Evolutionary conservation across 2,329 filamentous ascomycete genomes (phyloP).

Genomic region (Lachnellula occidentalis): DNA sequence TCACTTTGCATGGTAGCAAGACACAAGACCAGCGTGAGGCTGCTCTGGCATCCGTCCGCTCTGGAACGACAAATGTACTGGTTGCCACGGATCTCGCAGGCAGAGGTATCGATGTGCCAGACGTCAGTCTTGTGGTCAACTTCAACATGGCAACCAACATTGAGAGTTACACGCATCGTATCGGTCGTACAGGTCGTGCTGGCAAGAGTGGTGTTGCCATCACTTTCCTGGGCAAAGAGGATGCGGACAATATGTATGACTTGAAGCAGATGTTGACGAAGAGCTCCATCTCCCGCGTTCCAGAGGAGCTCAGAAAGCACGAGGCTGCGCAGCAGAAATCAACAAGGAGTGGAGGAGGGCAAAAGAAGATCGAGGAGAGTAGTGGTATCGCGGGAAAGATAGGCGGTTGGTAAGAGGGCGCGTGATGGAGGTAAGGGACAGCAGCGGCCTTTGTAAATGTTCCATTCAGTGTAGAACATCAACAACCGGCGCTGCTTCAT

Average conservation of each 20-base stretch:
- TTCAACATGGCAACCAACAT: constrained; percentile 97
- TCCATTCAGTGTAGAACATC: background rate
- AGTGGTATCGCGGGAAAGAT: constrained; percentile 34
- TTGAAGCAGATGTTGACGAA: constrained; percentile 93
- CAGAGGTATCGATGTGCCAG: constrained; percentile 94
- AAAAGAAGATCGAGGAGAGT: constrained; percentile 42
- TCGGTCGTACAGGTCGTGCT: constrained; percentile 94
- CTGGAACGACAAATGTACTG: constrained; percentile 75
- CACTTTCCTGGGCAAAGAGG: constrained; percentile 89
- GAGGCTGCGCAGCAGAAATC: constrained; percentile 87
- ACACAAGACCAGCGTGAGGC: constrained; percentile 97
- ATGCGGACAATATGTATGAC: constrained; percentile 87
- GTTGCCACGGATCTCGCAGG: constrained; percentile 95
- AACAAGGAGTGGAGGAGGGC: constrained; percentile 36
- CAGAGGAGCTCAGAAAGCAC: constrained; percentile 84
- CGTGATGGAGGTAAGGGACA: background rate
- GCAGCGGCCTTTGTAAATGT: background rate
- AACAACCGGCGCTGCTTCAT: background rate
- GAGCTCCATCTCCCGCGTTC: constrained; percentile 79
- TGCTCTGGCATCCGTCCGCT: constrained; percentile 77
- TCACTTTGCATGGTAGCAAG: constrained; percentile 91
- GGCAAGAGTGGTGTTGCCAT: constrained; percentile 95
- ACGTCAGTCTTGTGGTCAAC: constrained; percentile 91
- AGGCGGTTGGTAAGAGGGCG: constrained; percentile 24
- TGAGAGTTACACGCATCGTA: constrained; percentile 92